Percentiles rank a stretch among this genome's conserved stretches.
These are phyloP conservation scores for Nepenthes alata DNA, from an alignment of 179 eudicot genomes.

Conservation along the genomic window DNA sequence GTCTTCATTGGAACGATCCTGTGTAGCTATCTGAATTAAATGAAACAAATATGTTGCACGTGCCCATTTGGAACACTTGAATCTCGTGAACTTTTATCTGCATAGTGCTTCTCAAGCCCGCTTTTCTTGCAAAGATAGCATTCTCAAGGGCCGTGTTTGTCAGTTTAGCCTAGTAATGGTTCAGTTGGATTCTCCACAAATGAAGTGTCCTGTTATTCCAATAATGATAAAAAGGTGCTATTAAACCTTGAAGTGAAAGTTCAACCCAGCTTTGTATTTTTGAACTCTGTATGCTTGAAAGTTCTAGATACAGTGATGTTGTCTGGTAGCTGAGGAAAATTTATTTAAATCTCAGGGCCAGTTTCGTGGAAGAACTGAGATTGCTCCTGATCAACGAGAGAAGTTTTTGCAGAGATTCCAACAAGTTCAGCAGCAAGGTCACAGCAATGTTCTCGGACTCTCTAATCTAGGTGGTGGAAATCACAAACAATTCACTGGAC, in stretches of 20 bases:
- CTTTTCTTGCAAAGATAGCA: too few relatives aligned
- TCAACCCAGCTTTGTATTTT: background rate
- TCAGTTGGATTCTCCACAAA: too few relatives aligned
- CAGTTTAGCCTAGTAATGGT: too few relatives aligned
- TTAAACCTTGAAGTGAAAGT: background rate
- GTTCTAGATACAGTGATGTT: background rate
- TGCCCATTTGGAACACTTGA: too few relatives aligned
- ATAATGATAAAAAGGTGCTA: background rate
- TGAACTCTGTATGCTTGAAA: background rate
- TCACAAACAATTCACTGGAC: slow-evolving; percentile 67
- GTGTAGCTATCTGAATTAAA: too few relatives aligned
- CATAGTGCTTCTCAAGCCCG: too few relatives aligned
- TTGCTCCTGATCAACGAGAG: slow-evolving; percentile 95
- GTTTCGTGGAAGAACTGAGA: slow-evolving; percentile 86
- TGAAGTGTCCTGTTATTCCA: background rate
- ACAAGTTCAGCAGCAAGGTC: slow-evolving; percentile 94
- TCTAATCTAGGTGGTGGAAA: slow-evolving; percentile 49
- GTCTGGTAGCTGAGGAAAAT: background rate
- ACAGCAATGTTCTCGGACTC: slow-evolving; percentile 52
- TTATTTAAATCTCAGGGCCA: slow-evolving; percentile 41
- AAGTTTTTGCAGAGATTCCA: slow-evolving; percentile 70
- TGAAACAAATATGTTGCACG: too few relatives aligned
- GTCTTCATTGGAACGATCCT: too few relatives aligned
- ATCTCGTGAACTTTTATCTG: too few relatives aligned
- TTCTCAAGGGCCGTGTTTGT: too few relatives aligned